Conservation (phyloP, 179 eudicot species). For the Sideroxylon spinosum region DNA sequence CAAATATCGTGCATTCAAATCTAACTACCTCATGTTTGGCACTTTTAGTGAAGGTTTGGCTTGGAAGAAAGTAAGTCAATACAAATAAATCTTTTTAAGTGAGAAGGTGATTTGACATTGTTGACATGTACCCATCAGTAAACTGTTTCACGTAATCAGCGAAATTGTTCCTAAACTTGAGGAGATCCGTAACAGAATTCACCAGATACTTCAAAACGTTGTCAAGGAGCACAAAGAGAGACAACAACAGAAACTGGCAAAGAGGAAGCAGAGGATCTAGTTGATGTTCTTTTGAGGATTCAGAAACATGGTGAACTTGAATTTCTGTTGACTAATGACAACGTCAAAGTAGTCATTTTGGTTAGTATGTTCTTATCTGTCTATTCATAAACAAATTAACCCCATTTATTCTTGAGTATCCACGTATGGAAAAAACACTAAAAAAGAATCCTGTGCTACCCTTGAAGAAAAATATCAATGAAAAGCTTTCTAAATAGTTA, state of each 20-base stretch:
- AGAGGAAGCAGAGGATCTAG: background rate
- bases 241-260: background rate
- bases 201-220: background rate
- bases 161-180: background rate
- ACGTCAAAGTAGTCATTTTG: slow-evolving; percentile 12
- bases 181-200: background rate
- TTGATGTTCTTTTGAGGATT: slow-evolving; percentile 17
- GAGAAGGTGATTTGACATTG: background rate
- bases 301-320: slow-evolving; percentile 15
- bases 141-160: background rate
- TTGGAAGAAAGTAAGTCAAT: no score
- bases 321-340: background rate
- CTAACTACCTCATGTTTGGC: no score
- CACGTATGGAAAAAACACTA: no score
- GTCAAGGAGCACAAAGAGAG: slow-evolving; percentile 7
- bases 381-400: background rate
- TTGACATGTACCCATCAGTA: slow-evolving; percentile 10
- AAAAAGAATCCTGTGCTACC: background rate
- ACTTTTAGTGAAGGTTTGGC: no score
- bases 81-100: no score
- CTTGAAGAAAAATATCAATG: no score
- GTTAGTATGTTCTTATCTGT: no score
- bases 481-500: no score
- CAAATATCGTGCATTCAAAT: no score
- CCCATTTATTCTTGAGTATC: background rate